These are phyloP conservation scores for Aureobasidium namibiae DNA, from an alignment of 2,329 filamentous ascomycete species.

Conservation along the genomic window DNA sequence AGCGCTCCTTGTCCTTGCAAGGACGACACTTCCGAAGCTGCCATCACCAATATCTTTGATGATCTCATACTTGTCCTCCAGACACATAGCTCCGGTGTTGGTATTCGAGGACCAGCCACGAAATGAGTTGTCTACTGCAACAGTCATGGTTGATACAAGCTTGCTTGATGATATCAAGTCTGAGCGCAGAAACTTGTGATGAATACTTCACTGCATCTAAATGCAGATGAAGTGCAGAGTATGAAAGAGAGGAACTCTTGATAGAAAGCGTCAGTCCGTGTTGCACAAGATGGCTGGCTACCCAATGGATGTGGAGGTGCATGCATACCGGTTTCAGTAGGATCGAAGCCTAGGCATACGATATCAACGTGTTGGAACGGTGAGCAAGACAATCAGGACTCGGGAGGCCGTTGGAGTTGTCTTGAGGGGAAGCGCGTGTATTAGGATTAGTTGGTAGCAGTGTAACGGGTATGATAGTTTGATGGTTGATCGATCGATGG, in stretches of 20 bases:
- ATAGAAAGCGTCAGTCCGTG: not conserved
- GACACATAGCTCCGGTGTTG: conserved; percentile 44
- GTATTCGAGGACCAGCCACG: conserved; percentile 45
- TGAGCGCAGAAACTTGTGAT: conserved; percentile 3
- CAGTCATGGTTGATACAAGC: conserved; percentile 55
- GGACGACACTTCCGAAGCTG: conserved; percentile 91
- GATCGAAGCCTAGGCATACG: conserved; percentile 8
- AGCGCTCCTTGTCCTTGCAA: conserved; percentile 84
- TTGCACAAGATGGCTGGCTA: not conserved
- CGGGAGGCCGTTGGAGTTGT: conserved; percentile 11
- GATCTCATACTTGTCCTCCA: conserved; percentile 94
- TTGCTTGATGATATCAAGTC: not conserved
- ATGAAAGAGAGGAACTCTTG: not conserved
- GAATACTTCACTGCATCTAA: conserved; percentile 10
- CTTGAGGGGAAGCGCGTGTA: conserved; percentile 5
- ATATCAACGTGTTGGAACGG: not conserved
- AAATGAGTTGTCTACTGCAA: conserved; percentile 60
- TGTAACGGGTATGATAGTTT: conserved; percentile 8
- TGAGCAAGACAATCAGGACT: not conserved
- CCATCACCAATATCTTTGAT: conserved; percentile 98
- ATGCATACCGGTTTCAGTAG: conserved; percentile 10
- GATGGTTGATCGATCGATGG: conserved; percentile 4
- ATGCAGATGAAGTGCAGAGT: not conserved
- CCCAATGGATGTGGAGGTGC: not conserved
- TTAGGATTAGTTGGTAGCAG: conserved; percentile 14